phyloP scores from a whole-genome alignment of 1,284 basidiomycete species.

The Termitomyces sp. region DNA sequence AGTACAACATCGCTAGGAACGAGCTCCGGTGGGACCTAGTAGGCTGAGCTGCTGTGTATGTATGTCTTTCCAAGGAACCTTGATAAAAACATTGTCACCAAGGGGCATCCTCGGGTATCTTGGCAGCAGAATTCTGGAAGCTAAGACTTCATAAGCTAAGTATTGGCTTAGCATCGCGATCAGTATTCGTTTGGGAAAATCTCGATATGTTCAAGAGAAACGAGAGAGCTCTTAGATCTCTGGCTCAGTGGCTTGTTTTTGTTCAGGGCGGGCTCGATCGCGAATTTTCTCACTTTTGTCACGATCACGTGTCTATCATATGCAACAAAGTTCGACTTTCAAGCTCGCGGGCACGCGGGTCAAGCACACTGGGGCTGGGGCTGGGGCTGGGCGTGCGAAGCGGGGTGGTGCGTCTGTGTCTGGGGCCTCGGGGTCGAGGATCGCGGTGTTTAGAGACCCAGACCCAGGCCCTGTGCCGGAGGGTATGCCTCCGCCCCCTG shows the following conservation, averaged over 20 bases:
- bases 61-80: too few species aligned
- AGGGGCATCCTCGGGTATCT: neutral
- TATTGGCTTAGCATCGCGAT: neutral
- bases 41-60: too few species aligned
- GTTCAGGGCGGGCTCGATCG: neutral
- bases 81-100: neutral
- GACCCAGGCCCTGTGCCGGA: conserved; percentile 31
- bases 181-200: too few species aligned
- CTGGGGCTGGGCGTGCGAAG: conserved; percentile 39
- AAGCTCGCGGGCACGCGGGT: conserved; percentile 63
- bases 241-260: too few species aligned
- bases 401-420: conserved; percentile 34
- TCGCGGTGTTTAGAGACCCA: conserved; percentile 51
- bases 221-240: too few species aligned
- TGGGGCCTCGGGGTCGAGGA: conserved; percentile 30
- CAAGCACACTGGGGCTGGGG: conserved; percentile 54
- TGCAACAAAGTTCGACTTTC: neutral
- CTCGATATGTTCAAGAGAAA: too few species aligned
- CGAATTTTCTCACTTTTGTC: conserved; percentile 1
- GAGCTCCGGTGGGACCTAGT: neutral
- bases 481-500: conserved; percentile 31
- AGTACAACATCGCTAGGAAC: neutral
- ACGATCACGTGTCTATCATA: neutral
- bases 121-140: neutral
- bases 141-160: too few species aligned